These are phyloP conservation scores for Gossypium trilobum DNA, from an alignment of 441 rosid species.

Conservation along the genomic window DNA sequence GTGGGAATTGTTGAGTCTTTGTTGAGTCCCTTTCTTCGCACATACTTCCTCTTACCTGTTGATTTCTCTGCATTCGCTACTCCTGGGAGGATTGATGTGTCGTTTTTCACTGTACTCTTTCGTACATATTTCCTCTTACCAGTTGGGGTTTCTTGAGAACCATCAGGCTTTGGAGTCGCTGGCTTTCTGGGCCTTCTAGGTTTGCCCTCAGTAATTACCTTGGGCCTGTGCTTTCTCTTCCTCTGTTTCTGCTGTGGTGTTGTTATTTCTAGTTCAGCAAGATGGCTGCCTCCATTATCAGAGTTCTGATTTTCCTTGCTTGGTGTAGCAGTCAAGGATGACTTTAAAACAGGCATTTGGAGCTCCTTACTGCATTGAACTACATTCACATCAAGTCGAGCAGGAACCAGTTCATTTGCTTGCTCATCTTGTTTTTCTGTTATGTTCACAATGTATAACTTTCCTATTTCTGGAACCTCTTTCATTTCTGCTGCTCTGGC, in stretches of 20 bases:
- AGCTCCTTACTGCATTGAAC: conserved; percentile 19
- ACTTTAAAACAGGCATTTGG: conserved; percentile 19
- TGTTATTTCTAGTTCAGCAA: conserved; percentile 30
- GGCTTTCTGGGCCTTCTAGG: conserved; percentile 34
- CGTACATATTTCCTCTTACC: conserved; percentile 45
- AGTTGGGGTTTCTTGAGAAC: conserved; percentile 26
- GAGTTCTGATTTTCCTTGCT: conserved; percentile 28
- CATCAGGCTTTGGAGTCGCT: conserved; percentile 17
- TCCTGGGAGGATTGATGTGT: conserved; percentile 20
- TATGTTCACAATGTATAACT: conserved; percentile 15
- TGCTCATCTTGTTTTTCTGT: conserved; percentile 20
- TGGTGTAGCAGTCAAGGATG: conserved; percentile 20
- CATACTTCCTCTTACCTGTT: conserved; percentile 39
- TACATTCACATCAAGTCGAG: conserved; percentile 4
- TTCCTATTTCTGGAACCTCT: conserved; percentile 18
- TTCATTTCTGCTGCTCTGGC: conserved; percentile 17
- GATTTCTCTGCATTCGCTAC: conserved; percentile 25
- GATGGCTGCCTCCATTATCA: conserved; percentile 23
- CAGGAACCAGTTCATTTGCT: conserved; percentile 17
- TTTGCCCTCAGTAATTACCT: conserved; percentile 59
- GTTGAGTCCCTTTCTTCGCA: conserved; percentile 30
- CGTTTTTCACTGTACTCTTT: conserved; percentile 25
- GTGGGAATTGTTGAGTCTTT: conserved; percentile 24
- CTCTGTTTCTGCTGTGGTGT: conserved; percentile 63
- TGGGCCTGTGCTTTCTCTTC: conserved; percentile 79